Percentiles rank a stretch among this genome's conserved stretches.
phyloP scores from a whole-genome alignment of 495 filamentous ascomycete genomes.

The Penicillium pancosmium region DNA sequence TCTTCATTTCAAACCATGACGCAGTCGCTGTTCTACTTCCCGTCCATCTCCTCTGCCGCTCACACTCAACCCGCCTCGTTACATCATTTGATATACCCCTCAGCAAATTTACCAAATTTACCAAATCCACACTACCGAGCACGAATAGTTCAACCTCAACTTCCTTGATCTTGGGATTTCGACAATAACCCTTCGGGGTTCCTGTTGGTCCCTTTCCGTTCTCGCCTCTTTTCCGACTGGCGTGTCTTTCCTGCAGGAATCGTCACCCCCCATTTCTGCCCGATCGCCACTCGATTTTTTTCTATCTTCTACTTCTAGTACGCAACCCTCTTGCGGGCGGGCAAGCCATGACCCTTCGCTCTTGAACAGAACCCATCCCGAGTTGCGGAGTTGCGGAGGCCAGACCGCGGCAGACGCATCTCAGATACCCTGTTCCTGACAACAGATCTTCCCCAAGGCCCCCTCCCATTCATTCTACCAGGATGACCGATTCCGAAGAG shows the following conservation, averaged over 20 bases:
- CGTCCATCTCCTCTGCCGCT: conserved; percentile 25
- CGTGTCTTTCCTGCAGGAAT: conserved; percentile 14
- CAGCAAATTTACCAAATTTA: conserved; percentile 5
- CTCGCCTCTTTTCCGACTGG: conserved; percentile 3
- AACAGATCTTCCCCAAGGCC: conserved; percentile 5
- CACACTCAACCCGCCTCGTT: conserved; percentile 21
- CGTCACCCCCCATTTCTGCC: conserved; percentile 20
- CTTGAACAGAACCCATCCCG: conserved; percentile 8
- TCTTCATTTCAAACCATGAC: conserved; percentile 44
- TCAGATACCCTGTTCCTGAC: conserved; percentile 9
- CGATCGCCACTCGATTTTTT: conserved; percentile 16
- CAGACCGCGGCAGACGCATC: conserved; percentile 8
- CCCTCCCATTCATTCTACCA: not conserved
- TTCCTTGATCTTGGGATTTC: conserved; percentile 18
- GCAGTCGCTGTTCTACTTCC: conserved; percentile 32
- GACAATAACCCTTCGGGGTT: conserved; percentile 4
- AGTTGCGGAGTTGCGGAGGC: conserved; percentile 6
- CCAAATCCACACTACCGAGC: conserved; percentile 8
- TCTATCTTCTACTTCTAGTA: not conserved
- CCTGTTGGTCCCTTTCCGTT: conserved; percentile 8
- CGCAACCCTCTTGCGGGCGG: conserved; percentile 8
- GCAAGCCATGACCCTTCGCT: conserved; percentile 17
- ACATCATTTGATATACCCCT: conserved; percentile 35
- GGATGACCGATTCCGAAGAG: conserved; percentile 42
- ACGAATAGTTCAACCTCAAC: conserved; percentile 18